Conservation (phyloP, 192 early-diverging fungal genomes). For the Jimgerdemannia lactiflua region DNA sequence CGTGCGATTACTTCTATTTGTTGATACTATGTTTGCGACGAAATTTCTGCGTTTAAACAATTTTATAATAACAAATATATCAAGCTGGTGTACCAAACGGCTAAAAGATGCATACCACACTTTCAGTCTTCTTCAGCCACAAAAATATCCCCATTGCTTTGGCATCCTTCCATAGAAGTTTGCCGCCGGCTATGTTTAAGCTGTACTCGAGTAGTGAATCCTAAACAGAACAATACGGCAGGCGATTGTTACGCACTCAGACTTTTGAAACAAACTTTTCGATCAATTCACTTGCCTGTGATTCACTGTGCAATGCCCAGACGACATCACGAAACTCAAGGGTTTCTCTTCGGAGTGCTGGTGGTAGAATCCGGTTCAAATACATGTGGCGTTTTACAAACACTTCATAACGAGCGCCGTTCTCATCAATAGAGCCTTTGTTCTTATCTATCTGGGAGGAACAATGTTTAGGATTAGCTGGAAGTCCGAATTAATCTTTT, state of each 20-base stretch:
- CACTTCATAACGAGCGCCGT: constrained; percentile 82
- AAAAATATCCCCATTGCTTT: constrained; percentile 78
- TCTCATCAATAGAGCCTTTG: constrained; percentile 75
- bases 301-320: constrained; percentile 90
- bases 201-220: constrained; percentile 65
- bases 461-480: constrained; percentile 3
- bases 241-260: too few relatives aligned
- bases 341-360: constrained; percentile 37
- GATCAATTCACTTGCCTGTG: constrained; percentile 57
- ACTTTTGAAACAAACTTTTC: too few relatives aligned
- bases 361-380: constrained; percentile 49
- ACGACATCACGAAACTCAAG: constrained; percentile 66
- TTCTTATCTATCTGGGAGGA: constrained; percentile 64
- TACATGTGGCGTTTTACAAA: constrained; percentile 66
- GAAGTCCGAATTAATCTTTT: too few relatives aligned
- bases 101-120: constrained; percentile 49
- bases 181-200: constrained; percentile 45
- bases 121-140: constrained; percentile 79
- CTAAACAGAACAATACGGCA: constrained; percentile 19
- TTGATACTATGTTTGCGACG: constrained; percentile 33
- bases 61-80: too few relatives aligned
- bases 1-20: constrained; percentile 87
- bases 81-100: background rate
- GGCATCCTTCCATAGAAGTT: constrained; percentile 80
- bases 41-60: background rate